Evolutionary conservation across 768 basidiomycete genomes (phyloP).

Genomic region (Boletus subparvulus): DNA sequence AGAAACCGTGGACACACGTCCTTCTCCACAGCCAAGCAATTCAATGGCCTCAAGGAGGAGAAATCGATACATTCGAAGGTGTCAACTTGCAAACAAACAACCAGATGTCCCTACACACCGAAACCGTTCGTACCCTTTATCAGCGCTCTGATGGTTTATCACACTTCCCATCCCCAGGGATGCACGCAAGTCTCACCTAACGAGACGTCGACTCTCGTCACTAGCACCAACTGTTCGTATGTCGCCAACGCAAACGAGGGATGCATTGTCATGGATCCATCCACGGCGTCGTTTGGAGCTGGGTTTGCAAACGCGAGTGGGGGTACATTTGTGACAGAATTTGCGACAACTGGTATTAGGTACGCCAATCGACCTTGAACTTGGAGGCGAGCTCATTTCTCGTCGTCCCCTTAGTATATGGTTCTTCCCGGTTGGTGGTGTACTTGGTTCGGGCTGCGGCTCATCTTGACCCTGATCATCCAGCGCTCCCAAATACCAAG

Average conservation of each 20-base stretch:
- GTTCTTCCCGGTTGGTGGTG: slow-evolving; percentile 30
- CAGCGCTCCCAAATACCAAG: slow-evolving; percentile 45
- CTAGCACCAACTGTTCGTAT: slow-evolving; percentile 60
- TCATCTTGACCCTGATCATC: not conserved
- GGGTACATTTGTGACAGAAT: slow-evolving; percentile 75
- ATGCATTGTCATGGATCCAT: slow-evolving; percentile 60
- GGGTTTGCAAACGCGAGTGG: slow-evolving; percentile 66
- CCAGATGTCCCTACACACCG: slow-evolving; percentile 76
- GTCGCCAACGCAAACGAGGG: slow-evolving; percentile 58
- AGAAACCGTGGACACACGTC: not conserved
- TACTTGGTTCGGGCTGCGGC: not conserved
- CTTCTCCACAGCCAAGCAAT: slow-evolving; percentile 43
- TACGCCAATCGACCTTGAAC: slow-evolving; percentile 32
- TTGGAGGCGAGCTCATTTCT: not conserved
- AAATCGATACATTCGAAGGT: slow-evolving; percentile 82
- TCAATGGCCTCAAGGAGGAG: slow-evolving; percentile 63
- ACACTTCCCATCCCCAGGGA: slow-evolving; percentile 32
- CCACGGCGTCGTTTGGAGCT: slow-evolving; percentile 57
- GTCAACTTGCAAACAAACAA: slow-evolving; percentile 67
- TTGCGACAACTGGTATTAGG: slow-evolving; percentile 64
- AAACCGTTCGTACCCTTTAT: slow-evolving; percentile 36
- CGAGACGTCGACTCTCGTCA: slow-evolving; percentile 51
- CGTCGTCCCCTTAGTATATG: slow-evolving; percentile 22
- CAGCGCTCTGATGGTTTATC: not conserved
- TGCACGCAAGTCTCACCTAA: slow-evolving; percentile 52